These are phyloP conservation scores for Fusarium sp. DNA, from an alignment of 2,329 filamentous ascomycete species.

Conservation along the genomic window DNA sequence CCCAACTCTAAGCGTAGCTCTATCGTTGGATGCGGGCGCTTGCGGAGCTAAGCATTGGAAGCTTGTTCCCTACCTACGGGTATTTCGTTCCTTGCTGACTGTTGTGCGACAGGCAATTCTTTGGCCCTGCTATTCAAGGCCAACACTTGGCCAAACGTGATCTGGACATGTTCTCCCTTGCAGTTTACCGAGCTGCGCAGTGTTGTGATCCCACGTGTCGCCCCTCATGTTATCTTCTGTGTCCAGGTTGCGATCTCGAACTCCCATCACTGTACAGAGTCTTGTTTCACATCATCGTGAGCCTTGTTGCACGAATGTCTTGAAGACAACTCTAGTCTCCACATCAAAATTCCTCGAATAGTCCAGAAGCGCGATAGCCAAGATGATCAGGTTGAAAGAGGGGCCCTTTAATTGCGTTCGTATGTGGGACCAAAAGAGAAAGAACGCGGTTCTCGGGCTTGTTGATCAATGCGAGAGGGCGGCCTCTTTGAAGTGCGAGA, in stretches of 20 bases:
- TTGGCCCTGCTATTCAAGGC: background rate
- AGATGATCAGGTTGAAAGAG: background rate
- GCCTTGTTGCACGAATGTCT: constrained; percentile 19
- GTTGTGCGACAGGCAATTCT: background rate
- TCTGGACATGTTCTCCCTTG: background rate
- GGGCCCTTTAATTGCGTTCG: background rate
- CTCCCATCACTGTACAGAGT: background rate
- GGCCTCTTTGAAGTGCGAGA: constrained; percentile 21
- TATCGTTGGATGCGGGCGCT: constrained; percentile 27
- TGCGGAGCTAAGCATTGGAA: constrained; percentile 14
- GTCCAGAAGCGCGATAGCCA: background rate
- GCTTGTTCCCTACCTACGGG: constrained; percentile 7
- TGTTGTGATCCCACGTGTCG: background rate
- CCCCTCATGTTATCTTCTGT: background rate
- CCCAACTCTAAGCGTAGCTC: constrained; percentile 32
- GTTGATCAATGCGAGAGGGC: constrained; percentile 4
- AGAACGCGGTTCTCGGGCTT: background rate
- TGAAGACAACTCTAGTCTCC: constrained; percentile 23
- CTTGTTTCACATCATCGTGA: constrained; percentile 14
- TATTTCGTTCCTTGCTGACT: constrained; percentile 5
- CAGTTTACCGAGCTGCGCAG: background rate
- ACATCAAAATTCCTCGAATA: constrained; percentile 10
- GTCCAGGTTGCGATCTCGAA: background rate
- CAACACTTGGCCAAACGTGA: background rate
- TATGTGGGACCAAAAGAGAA: background rate